phyloP scores from a whole-genome alignment of 441 rosid species.

The Bocquillonia castaneifolia region DNA sequence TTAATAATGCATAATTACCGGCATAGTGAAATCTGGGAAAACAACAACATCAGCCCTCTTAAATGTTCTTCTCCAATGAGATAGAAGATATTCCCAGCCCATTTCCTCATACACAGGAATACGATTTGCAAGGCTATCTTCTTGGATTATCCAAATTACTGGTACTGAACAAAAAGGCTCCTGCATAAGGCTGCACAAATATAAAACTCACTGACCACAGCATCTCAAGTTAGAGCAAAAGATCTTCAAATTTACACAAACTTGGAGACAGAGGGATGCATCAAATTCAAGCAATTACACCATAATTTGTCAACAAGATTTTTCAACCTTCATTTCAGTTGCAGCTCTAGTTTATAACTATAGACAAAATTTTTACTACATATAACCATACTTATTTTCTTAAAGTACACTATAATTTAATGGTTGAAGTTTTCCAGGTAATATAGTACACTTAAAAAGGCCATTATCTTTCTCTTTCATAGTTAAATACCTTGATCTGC shows the following conservation, averaged over 20 bases:
- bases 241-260: constrained; percentile 7
- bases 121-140: constrained; percentile 75
- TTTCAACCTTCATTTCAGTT: not conserved
- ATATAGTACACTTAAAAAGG: not conserved
- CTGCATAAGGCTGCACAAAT: constrained; percentile 97
- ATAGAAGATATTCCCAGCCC: constrained; percentile 57
- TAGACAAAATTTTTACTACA: not conserved
- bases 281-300: not conserved
- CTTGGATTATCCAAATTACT: constrained; percentile 88
- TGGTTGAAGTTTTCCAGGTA: not conserved
- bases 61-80: constrained; percentile 69
- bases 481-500: not conserved
- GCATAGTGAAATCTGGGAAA: constrained; percentile 75
- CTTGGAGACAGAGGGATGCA: not conserved
- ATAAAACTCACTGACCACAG: constrained; percentile 54
- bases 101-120: constrained; percentile 57
- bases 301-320: not conserved
- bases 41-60: constrained; percentile 72
- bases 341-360: not conserved
- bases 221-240: constrained; percentile 30
- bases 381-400: not conserved
- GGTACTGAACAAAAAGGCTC: constrained; percentile 92
- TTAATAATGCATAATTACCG: constrained; percentile 45
- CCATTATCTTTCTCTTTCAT: not conserved
- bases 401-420: not conserved